Base-by-base conservation (phyloP, 768 basidiomycete genomes). In the Astraeus odoratus region DNA sequence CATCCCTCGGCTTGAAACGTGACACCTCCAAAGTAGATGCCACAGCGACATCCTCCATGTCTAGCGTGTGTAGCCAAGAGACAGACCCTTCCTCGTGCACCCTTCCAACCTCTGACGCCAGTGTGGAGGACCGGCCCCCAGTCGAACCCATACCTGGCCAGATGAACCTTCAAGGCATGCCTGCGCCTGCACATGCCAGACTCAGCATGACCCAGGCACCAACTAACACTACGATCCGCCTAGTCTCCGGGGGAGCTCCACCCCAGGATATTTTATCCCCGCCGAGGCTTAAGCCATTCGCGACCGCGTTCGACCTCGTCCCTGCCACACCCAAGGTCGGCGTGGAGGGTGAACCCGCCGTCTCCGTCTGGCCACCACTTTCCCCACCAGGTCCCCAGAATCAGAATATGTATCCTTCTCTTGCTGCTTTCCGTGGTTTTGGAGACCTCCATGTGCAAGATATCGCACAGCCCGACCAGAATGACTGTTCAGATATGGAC, bases 1-100 rank as follows among this genome's bases (percentile, higher is more conserved):
- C 69, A 33, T 86, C 87, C 10, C 68, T 87, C 23, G 83, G 83
- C 31, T 72, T 88, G 54, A 86, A 80, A 60, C 80, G 80, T 23
- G 58, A 65, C 27, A 23, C 22, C 23, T 47, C 51, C 23, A 56
- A 58, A 42, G 37, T 39, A 26, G 35, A 26, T 15, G 39, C 23
- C 23, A 45, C 49, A 0, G 33, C 51, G 9, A 61, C 66, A 8
- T 65, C 68, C 8, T 57, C 51, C 27, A 66, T 67, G 23, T 59
- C 63, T 22, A 53, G 54, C 39, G 47, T 59, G 20, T 50, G 58
- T n/a, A 57, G 55, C 36, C 40, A 47, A 36, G 57, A 55, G 8
- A 39, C 34, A 13, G 20, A 19, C 24, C 53, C 47, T 3, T 55
- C 59, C 24, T 57, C 62, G 24, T 55, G 60, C 8, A 64, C 63